Evolutionary conservation across 2,329 filamentous ascomycete genomes (phyloP).

Genomic region (Chrysoporthe cubensis): DNA sequence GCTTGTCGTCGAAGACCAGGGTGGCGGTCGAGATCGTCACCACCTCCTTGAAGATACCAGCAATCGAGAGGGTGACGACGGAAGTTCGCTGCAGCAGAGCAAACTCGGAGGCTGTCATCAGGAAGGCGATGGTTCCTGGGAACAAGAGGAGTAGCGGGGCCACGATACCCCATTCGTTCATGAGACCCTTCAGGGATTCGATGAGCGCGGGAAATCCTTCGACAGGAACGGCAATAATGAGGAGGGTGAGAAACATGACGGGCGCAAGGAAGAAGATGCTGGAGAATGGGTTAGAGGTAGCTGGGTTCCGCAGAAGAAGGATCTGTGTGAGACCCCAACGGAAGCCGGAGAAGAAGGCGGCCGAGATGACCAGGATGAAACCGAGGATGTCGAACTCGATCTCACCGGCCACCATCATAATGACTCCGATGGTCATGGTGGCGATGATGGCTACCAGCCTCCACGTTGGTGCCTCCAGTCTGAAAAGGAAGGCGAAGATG

Average conservation of each 20-base stretch:
- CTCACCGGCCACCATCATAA: slow-evolving; percentile 98
- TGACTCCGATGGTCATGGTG: slow-evolving; percentile 88
- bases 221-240: slow-evolving; percentile 80
- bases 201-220: slow-evolving; percentile 76
- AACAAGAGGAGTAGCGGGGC: slow-evolving; percentile 80
- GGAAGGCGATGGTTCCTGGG: slow-evolving; percentile 87
- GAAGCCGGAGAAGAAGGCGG: slow-evolving; percentile 94
- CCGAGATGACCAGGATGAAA: slow-evolving; percentile 89
- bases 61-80: slow-evolving; percentile 94
- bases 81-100: slow-evolving; percentile 92
- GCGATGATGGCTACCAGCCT: slow-evolving; percentile 85
- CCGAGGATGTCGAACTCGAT: slow-evolving; percentile 85
- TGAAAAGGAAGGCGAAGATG: slow-evolving; percentile 91
- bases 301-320: slow-evolving; percentile 87
- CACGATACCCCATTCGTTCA: slow-evolving; percentile 69
- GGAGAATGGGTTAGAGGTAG: slow-evolving; percentile 94
- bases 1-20: slow-evolving; percentile 82
- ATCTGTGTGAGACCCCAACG: slow-evolving; percentile 99
- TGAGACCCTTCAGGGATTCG: slow-evolving; percentile 67
- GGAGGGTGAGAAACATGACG: slow-evolving; percentile 87
- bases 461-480: slow-evolving; percentile 84
- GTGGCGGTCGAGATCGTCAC: slow-evolving; percentile 91
- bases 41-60: slow-evolving; percentile 98
- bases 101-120: slow-evolving; percentile 97
- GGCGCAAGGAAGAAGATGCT: slow-evolving; percentile 98